Conservation (phyloP, 208 protist species). For the Acanthamoeba culbertsoni region DNA sequence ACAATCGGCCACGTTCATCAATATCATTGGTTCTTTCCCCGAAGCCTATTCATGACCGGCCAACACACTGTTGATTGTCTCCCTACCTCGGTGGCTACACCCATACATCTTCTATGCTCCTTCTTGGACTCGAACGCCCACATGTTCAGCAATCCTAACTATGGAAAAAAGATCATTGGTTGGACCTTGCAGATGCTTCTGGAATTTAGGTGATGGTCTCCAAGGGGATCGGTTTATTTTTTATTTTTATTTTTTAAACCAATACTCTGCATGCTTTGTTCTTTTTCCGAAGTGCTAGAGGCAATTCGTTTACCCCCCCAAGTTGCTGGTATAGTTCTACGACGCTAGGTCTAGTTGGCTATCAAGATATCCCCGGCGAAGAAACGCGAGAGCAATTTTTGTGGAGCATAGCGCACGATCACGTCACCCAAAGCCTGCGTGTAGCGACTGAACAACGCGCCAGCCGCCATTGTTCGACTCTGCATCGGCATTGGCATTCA, state of each 20-base stretch:
- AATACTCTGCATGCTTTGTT: neutral
- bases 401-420: neutral
- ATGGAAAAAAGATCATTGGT: neutral
- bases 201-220: too few relatives aligned
- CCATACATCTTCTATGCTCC: neutral
- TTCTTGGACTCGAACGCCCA: neutral
- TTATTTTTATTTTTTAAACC: neutral
- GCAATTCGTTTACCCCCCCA: too few relatives aligned
- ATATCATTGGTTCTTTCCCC: constrained; percentile 52
- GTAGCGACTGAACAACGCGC: neutral
- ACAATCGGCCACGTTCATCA: constrained; percentile 26
- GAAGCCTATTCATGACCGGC: constrained; percentile 14
- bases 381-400: neutral
- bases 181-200: too few relatives aligned
- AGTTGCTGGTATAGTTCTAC: neutral
- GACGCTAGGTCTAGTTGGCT: neutral
- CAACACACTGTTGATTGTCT: neutral
- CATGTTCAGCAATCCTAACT: neutral
- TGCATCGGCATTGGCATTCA: neutral
- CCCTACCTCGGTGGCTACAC: neutral
- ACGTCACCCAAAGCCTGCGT: neutral
- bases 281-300: neutral
- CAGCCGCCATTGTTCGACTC: neutral
- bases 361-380: neutral
- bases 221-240: neutral